phyloP scores from a whole-genome alignment of 768 basidiomycete genomes.

The Hericium coralloides region DNA sequence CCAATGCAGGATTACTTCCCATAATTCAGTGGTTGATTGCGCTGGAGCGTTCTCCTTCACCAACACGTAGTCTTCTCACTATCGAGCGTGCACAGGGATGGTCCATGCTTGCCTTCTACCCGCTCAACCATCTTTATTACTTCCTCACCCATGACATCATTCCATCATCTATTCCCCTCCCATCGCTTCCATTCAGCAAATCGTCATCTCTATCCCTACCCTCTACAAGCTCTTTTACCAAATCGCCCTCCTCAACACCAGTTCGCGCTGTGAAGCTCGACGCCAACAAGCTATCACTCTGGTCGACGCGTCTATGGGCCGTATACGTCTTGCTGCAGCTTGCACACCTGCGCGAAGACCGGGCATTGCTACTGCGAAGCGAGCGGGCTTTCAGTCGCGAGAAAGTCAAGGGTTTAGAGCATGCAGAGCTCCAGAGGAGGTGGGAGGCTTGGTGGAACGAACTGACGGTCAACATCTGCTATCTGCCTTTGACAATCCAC shows the following conservation, averaged over 20 bases:
- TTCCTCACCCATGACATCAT: constrained; percentile 53
- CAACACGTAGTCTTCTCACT: constrained; percentile 59
- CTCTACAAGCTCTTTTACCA: constrained; percentile 30
- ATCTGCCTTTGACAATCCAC: constrained; percentile 78
- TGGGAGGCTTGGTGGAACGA: constrained; percentile 70
- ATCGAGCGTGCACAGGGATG: constrained; percentile 77
- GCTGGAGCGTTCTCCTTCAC: constrained; percentile 61
- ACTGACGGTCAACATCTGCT: constrained; percentile 59
- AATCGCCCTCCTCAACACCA: constrained; percentile 18
- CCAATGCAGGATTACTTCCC: constrained; percentile 53
- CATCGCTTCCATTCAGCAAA: constrained; percentile 20
- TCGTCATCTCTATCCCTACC: not conserved
- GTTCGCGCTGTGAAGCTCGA: constrained; percentile 30
- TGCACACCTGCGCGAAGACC: constrained; percentile 61
- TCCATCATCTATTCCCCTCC: constrained; percentile 37
- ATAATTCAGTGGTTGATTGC: constrained; percentile 76
- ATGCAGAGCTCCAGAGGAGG: constrained; percentile 43
- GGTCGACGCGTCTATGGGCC: constrained; percentile 81
- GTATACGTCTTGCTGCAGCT: constrained; percentile 72
- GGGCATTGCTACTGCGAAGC: constrained; percentile 44
- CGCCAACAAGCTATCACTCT: constrained; percentile 40
- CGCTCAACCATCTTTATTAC: constrained; percentile 70
- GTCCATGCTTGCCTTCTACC: constrained; percentile 74
- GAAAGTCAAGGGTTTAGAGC: constrained; percentile 49
- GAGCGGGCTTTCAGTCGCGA: constrained; percentile 38